Base-by-base conservation (phyloP, 2,329 filamentous ascomycete genomes). In the Phymatotrichopsis omnivora region DNA sequence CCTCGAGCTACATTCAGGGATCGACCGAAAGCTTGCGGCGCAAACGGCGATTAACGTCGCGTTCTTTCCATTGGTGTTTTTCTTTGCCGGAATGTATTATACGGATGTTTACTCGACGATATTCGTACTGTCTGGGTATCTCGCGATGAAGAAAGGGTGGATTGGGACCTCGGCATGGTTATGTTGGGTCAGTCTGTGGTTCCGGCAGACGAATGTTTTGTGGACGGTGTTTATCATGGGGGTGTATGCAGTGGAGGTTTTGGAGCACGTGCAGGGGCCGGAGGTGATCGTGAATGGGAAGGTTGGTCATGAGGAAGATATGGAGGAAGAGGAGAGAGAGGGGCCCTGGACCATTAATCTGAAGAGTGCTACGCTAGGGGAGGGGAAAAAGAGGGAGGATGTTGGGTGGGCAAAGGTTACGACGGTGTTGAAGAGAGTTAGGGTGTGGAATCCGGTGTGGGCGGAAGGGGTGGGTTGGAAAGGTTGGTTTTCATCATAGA, bases 171-270 rank as follows among this genome's bases (percentile, higher is more conserved):
- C 45, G 8, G 40, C 48, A 8, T 36, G 22, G 4, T 33, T 41
- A 24, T 36, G 34, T 12, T 53, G 85, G 0, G 52, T 74, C 1
- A 71, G 85, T 1, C 69, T 98, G 16, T 66, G 74, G 2, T 91
- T 94, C 68, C 73, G 91, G 19, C 91, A 98, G 63, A 98, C 91
- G 0, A 98, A 98, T 58, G 82, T 96, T 45, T 94, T 98, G 61
- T 98, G 91, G 91, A 79, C 87, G 0, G 80, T 84, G 1, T 69
- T 87, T 0, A 85, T 83, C 58, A 75, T 76, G 31, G 72, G 80
- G 61, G 62, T 76, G 2, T 69, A 72, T 55, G 69, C 65, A 14
- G 64, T 75, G 48, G 74, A 70, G 58, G 63, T 57, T 3, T 58
- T 74, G 22, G 61, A 57, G 12, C 31, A 27, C 10, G 42, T n/a